phyloP scores from a whole-genome alignment of 768 basidiomycete genomes.

The Leccinum pellstonianum region DNA sequence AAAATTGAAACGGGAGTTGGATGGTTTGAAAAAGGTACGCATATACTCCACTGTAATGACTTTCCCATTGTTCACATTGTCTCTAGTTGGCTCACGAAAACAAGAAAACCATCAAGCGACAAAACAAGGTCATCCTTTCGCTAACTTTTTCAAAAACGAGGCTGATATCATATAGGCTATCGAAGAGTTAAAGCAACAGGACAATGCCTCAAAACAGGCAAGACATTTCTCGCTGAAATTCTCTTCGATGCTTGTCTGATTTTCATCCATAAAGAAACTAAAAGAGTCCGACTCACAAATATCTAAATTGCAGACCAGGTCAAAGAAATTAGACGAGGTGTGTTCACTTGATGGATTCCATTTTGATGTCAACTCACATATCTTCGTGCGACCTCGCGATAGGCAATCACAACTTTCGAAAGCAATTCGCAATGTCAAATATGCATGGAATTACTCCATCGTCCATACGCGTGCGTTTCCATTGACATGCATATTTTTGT shows the following conservation, averaged over 20 bases:
- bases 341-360: slow-evolving; percentile 4
- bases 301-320: slow-evolving; percentile 44
- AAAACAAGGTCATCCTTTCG: slow-evolving; percentile 49
- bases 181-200: slow-evolving; percentile 49
- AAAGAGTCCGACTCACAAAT: slow-evolving; percentile 48
- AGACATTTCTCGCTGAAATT: background rate
- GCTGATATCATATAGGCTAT: slow-evolving; percentile 41
- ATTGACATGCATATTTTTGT: background rate
- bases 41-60: background rate
- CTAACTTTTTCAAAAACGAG: background rate
- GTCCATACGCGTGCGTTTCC: slow-evolving; percentile 62
- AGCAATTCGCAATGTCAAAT: slow-evolving; percentile 68
- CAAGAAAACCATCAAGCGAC: slow-evolving; percentile 53
- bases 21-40: slow-evolving; percentile 47
- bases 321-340: slow-evolving; percentile 59
- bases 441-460: slow-evolving; percentile 66
- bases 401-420: slow-evolving; percentile 61
- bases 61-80: slow-evolving; percentile 4
- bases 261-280: slow-evolving; percentile 33
- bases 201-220: slow-evolving; percentile 40
- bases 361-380: background rate
- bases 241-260: background rate
- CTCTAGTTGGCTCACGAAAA: slow-evolving; percentile 40
- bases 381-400: background rate
- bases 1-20: slow-evolving; percentile 57